Conservation (phyloP, 805 yeast genomes). For the Myxozyma sirexii region DNA sequence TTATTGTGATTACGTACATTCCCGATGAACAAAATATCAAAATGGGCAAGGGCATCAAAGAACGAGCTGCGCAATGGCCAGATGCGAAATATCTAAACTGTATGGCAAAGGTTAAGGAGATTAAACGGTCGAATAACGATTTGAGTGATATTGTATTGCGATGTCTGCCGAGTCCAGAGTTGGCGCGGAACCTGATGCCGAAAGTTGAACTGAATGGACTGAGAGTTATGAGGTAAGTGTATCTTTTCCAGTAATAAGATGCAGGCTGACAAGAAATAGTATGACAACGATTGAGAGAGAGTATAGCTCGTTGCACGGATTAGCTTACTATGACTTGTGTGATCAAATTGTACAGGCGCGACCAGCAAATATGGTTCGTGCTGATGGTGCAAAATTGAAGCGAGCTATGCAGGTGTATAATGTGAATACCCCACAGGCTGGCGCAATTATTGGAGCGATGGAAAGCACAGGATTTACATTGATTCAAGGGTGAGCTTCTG, state of each 20-base stretch:
- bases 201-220: slow-evolving; percentile 66
- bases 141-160: slow-evolving; percentile 74
- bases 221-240: slow-evolving; percentile 60
- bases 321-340: slow-evolving; percentile 78
- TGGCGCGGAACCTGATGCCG: slow-evolving; percentile 62
- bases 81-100: slow-evolving; percentile 50
- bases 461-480: slow-evolving; percentile 74
- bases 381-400: slow-evolving; percentile 46
- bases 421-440: slow-evolving; percentile 88
- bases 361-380: slow-evolving; percentile 51
- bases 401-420: slow-evolving; percentile 53
- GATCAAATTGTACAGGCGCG: slow-evolving; percentile 65
- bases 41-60: neutral
- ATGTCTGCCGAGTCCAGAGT: slow-evolving; percentile 52
- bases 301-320: slow-evolving; percentile 76
- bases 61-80: slow-evolving; percentile 28
- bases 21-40: slow-evolving; percentile 42
- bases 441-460: slow-evolving; percentile 77
- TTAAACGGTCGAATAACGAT: slow-evolving; percentile 64
- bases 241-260: neutral
- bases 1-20: slow-evolving; percentile 64
- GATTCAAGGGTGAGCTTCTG: slow-evolving; percentile 70
- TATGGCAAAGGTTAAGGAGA: slow-evolving; percentile 76
- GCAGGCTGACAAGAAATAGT: slow-evolving; percentile 37
- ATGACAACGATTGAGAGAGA: slow-evolving; percentile 95